phyloP scores from a whole-genome alignment of 1,284 basidiomycete genomes.

The Marasmius sp. region DNA sequence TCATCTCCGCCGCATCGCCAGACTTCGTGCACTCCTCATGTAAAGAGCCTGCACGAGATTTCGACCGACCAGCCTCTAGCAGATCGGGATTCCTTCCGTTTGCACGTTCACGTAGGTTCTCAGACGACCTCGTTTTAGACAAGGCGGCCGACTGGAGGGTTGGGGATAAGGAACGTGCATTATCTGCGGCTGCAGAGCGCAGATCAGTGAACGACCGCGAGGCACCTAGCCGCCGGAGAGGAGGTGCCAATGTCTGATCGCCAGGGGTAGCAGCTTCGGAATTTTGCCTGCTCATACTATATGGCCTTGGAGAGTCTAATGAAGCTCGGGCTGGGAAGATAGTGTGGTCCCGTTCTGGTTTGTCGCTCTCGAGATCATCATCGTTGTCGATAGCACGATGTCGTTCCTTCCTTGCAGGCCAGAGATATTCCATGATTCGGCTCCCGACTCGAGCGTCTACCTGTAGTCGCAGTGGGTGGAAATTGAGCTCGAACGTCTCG shows the following conservation, averaged over 20 bases:
- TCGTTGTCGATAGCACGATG: slow-evolving; percentile 27
- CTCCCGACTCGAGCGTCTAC: slow-evolving; percentile 83
- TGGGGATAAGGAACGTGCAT: slow-evolving; percentile 9
- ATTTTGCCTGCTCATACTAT: slow-evolving; percentile 29
- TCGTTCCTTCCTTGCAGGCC: slow-evolving; percentile 61
- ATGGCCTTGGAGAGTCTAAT: slow-evolving; percentile 42
- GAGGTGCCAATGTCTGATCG: slow-evolving; percentile 25
- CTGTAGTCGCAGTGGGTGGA: slow-evolving; percentile 89
- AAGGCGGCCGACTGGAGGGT: slow-evolving; percentile 24
- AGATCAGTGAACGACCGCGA: slow-evolving; percentile 75
- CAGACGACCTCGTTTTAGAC: slow-evolving; percentile 35
- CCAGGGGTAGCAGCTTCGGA: slow-evolving; percentile 15
- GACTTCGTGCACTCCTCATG: slow-evolving; percentile 16
- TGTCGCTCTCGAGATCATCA: neutral
- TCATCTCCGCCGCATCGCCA: slow-evolving; percentile 74
- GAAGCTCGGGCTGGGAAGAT: slow-evolving; percentile 30
- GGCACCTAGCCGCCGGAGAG: slow-evolving; percentile 50
- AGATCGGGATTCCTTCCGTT: slow-evolving; percentile 21
- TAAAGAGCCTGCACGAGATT: slow-evolving; percentile 18
- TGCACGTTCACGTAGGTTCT: slow-evolving; percentile 19
- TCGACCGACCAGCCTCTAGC: slow-evolving; percentile 22
- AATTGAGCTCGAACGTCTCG: slow-evolving; percentile 77
- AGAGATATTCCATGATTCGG: slow-evolving; percentile 89
- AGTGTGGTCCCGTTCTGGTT: slow-evolving; percentile 5
- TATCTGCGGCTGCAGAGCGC: slow-evolving; percentile 43